Evolutionary conservation across 2,329 filamentous ascomycete genomes (phyloP).

Genomic region (Aspergillus viridinutans): DNA sequence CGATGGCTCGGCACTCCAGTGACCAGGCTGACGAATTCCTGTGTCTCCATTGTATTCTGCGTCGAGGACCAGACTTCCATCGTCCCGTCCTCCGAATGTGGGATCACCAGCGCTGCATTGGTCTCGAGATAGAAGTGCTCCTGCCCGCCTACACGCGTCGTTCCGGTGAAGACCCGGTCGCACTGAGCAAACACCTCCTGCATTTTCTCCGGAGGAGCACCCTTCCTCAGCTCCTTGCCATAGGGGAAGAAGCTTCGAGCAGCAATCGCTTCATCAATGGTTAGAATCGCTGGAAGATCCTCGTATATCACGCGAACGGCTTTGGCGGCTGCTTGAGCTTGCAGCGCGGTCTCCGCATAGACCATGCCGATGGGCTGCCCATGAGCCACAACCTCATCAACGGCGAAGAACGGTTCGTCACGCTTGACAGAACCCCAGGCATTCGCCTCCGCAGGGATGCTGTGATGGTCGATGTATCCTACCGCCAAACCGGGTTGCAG

Average conservation of each 20-base stretch:
- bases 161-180: constrained; percentile 80
- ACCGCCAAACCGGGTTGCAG: constrained; percentile 71
- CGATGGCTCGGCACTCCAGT: constrained; percentile 83
- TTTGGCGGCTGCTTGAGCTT: constrained; percentile 73
- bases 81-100: constrained; percentile 87
- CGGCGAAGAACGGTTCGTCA: constrained; percentile 88
- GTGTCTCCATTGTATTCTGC: constrained; percentile 92
- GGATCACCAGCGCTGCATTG: constrained; percentile 77
- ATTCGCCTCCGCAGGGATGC: constrained; percentile 63
- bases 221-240: constrained; percentile 65
- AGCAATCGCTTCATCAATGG: constrained; percentile 88
- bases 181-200: constrained; percentile 47
- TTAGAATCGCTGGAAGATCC: constrained; percentile 81
- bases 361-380: constrained; percentile 92
- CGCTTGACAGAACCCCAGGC: constrained; percentile 82
- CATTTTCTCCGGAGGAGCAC: constrained; percentile 74
- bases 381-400: constrained; percentile 81
- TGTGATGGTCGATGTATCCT: constrained; percentile 76
- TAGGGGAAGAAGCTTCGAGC: no score
- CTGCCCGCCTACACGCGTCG: constrained; percentile 85
- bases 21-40: constrained; percentile 80
- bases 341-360: constrained; percentile 70
- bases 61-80: constrained; percentile 93
- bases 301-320: constrained; percentile 89
- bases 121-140: constrained; percentile 98